A percentile compares a stretch with the other conserved stretches of the same genome.
These are phyloP conservation scores for Piromyces finnis DNA, from an alignment of 192 early-diverging fungal species.

Conservation along the genomic window DNA sequence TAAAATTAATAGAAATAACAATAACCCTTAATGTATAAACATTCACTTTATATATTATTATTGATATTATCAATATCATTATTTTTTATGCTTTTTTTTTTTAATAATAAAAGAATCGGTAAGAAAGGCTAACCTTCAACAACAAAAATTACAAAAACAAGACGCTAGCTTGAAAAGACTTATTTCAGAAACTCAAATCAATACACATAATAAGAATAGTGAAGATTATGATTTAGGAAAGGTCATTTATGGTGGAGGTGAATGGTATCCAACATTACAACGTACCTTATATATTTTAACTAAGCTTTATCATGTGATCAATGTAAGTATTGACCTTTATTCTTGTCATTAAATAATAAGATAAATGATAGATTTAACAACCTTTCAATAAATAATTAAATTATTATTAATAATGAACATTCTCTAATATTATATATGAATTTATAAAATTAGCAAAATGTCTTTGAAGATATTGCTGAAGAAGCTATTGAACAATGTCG, in stretches of 20 bases:
- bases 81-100: neutral
- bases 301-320: slow-evolving; percentile 58
- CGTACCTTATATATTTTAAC: slow-evolving; percentile 61
- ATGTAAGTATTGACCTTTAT: slow-evolving; percentile 15
- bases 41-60: too few species aligned
- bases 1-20: too few species aligned
- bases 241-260: slow-evolving; percentile 32
- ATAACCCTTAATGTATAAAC: too few species aligned
- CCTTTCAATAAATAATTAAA: too few species aligned
- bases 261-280: slow-evolving; percentile 70
- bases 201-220: neutral
- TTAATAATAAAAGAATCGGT: neutral
- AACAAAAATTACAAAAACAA: neutral
- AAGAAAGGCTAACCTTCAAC: neutral
- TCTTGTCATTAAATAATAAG: too few species aligned
- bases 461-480: slow-evolving; percentile 77
- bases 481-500: slow-evolving; percentile 60
- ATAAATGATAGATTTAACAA: too few species aligned
- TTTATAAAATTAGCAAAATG: slow-evolving; percentile 16
- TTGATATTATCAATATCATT: neutral
- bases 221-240: neutral
- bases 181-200: neutral
- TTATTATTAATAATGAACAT: neutral
- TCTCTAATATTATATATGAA: neutral
- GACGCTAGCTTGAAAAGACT: neutral